Base-by-base conservation (phyloP, 1,284 basidiomycete genomes). In the Ceratobasidium theobromae region DNA sequence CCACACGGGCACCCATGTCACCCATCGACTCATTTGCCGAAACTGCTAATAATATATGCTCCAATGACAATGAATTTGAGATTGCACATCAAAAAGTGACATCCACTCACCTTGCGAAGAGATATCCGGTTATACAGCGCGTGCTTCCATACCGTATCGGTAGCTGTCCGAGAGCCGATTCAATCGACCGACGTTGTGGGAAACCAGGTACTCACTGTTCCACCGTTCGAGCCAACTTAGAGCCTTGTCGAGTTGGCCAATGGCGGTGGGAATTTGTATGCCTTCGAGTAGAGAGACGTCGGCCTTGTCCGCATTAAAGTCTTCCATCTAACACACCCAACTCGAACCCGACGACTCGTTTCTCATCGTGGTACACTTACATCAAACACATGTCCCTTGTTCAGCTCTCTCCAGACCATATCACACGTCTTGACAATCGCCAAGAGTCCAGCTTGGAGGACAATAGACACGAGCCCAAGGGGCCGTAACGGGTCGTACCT, bases 271-370 rank as follows among this genome's bases (percentile, higher is more conserved):
- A 2, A 84, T 80, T n/a, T 84, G 82, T 30, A 88, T 77, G 1
- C 81, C 80, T 75, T 95, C 91, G 21, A 86, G 78, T n/a, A 95
- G 77, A 0, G 86, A 86, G 0, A 93, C 80, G 18, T 93, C 92
- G 71, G 87, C 89, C 77, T 94, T 93, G 71, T 95, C 93, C 65
- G 86, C 82, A 74, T 91, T 88, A 84, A 88, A 91, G 73, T 95
- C 94, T 79, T 97, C 94, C 62, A 85, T 81, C 89, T 92, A 70
- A 53, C 46, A 68, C 57, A 43, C 52, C 67, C 69, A 16, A 12
- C 16, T 33, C 12, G 40, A 53, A 25, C 40, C 35, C 25, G n/a
- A n/a, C n/a, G n/a, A 58, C 62, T 21, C 14, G 4, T 38, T 49
- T 40, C 49, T 30, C 16, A 53, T 8, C 67, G 48, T 60, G 54